These are phyloP conservation scores for Coemansia interrupta DNA, from an alignment of 192 early-diverging fungal species.

Conservation along the genomic window DNA sequence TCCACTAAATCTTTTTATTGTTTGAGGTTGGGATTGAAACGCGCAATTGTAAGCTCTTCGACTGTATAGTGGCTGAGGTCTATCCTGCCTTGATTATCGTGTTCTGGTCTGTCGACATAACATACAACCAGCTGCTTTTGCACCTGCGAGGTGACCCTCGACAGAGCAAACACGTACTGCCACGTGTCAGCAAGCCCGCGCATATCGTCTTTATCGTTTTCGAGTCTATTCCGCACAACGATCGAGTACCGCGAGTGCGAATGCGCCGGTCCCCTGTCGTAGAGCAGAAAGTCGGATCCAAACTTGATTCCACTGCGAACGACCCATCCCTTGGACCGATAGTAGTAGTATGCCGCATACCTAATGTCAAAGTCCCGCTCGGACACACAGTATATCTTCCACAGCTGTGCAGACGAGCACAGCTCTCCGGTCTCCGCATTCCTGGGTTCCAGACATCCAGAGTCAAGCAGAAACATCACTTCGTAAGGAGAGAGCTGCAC, in stretches of 20 bases:
- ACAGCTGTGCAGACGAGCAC: conserved; percentile 13
- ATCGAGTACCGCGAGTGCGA: conserved; percentile 46
- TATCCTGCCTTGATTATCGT: neutral
- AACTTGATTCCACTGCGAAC: conserved; percentile 82
- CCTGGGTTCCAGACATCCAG: conserved; percentile 56
- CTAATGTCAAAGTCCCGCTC: conserved; percentile 56
- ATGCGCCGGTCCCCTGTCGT: conserved; percentile 31
- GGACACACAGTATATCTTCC: conserved; percentile 9
- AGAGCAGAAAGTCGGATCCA: conserved; percentile 67
- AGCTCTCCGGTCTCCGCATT: conserved; percentile 11
- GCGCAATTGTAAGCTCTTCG: conserved; percentile 27
- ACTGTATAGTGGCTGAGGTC: conserved; percentile 27
- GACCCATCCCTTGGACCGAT: conserved; percentile 77
- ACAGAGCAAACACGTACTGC: conserved; percentile 41
- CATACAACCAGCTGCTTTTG: conserved; percentile 43
- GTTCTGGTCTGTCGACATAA: conserved; percentile 23
- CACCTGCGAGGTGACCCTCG: conserved; percentile 36
- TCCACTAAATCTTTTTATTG: conserved; percentile 37
- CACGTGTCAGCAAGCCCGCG: conserved; percentile 16
- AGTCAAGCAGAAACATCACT: conserved; percentile 65
- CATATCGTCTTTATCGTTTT: neutral
- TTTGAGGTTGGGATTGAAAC: conserved; percentile 43
- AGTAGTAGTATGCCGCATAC: conserved; percentile 83
- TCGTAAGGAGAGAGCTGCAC: conserved; percentile 71
- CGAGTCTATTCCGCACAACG: conserved; percentile 10